These are phyloP conservation scores for Sugiyamaella mastotermitis DNA, from an alignment of 805 yeast genomes.

Conservation along the genomic window DNA sequence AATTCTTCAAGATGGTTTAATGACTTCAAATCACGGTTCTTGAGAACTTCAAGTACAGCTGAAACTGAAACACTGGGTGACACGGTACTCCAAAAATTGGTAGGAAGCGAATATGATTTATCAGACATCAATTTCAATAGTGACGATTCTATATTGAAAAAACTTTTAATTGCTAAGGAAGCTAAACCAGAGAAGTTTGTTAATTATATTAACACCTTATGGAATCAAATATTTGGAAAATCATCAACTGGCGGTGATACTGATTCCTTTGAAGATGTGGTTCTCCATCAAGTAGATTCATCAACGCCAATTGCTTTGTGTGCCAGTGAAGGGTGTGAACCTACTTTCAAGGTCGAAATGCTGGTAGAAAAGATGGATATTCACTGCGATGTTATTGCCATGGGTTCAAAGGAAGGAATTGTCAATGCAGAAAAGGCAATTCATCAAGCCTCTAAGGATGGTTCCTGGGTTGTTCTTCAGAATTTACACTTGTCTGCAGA, in stretches of 20 bases:
- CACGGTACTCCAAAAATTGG: no score
- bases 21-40: no score
- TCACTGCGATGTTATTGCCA: constrained; percentile 39
- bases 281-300: constrained; percentile 15
- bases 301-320: constrained; percentile 45
- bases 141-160: no score
- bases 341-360: constrained; percentile 46
- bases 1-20: no score
- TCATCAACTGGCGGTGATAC: constrained; percentile 5
- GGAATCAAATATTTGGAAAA: constrained; percentile 9
- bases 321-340: constrained; percentile 60
- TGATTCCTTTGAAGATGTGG: constrained; percentile 18
- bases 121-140: no score
- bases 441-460: constrained; percentile 38
- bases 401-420: constrained; percentile 70
- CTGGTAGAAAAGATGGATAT: constrained; percentile 33
- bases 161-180: constrained; percentile 1
- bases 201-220: constrained; percentile 6
- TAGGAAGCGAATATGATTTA: no score
- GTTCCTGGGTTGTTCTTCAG: constrained; percentile 72
- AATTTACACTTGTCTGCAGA: constrained; percentile 67
- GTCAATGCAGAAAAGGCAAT: constrained; percentile 53
- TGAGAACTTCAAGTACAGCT: no score
- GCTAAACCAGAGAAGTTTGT: constrained; percentile 11
- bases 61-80: no score